Base-by-base conservation (phyloP, 1,139 yeast genomes). In the Yamadazyma dushanensis region DNA sequence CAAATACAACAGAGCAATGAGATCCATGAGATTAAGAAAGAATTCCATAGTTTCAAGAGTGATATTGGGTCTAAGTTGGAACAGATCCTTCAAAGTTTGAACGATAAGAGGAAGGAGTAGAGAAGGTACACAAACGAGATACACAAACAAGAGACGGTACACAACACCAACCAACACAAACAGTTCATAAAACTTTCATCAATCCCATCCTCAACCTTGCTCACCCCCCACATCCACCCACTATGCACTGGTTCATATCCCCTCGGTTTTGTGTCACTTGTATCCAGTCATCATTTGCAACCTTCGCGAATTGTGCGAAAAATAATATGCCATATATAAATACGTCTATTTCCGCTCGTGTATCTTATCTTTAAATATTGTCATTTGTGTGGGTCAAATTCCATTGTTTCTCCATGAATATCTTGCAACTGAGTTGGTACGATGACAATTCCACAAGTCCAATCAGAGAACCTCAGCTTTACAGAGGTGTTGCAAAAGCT, bases 401-500 rank as follows among this genome's bases (percentile, higher is more conserved):
- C 8, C 24, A 5, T 21, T 21, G n/a, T 21, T 21, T 13, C 5
- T n/a, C n/a, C 18, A 25, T 25, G 35, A 29, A 26, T 14, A 14
- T 21, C 23, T 16, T 19, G 16, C 26, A 15, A 5, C 24, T 21
- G n/a, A 25, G 8, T 10, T 15, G 17, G 27, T 25, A 25, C 18
- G n/a, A 25, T 11, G 29, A 16, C 22, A 32, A 37, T 18, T 20
- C 19, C 18, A 31, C 46, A 3, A 43, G 25, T 31, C 51, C 51
- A 15, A 39, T 47, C 13, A 35, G 40, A 26, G 50, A 46, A 28
- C 51, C 50, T 5, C 30, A 32, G 30, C 33, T 44, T 4, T 56
- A 56, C 36, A 43, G 59, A 32, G 66, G 66, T 8, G 53, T 56
- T 5, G 56, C 65, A 6, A 53, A 72, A n/a, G 61, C 68, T 3